Evolutionary conservation across 495 filamentous ascomycete genomes (phyloP), one percentile per base, ranked within the genome.

Genomic region (Aspergillus avenaceus): DNA sequence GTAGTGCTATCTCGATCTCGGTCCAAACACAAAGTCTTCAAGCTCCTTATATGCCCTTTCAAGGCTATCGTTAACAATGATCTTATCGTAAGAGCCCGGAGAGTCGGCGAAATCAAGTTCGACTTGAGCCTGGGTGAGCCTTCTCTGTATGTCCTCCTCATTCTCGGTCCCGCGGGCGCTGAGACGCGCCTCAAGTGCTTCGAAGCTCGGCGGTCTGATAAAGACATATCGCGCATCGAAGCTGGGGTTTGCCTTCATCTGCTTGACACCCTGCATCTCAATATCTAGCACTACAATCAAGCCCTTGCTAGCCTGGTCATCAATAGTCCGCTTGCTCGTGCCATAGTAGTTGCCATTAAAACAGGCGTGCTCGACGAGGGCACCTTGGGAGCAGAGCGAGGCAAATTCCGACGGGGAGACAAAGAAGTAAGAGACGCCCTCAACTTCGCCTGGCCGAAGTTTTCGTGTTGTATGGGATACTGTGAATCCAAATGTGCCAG

Each of bases 231-330:
- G 83, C 5, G 90, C 85, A 50, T 81, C 69, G 57, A 92, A 45
- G 27, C 32, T 47, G 4, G 40, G 3, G 44, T 84, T 81, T 4
- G 78, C 78, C 59, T 86, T 85, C 50, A 96, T 86, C 73, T 95
- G 90, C 70, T 92, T 92, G 41, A 95, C 90, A 38, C 90, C 90
- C 79, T 82, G 48, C 81, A 92, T 89, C 79, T 96, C 90, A 64
- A 96, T 96, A 69, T 96, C 69, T 28, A 73, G 49, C 8, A 73
- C 58, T 36, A 66, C 66, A 27, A 68, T 58, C 42, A 58, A 49
- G 13, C 86, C 86, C 66, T 81, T 75, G 45, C 71, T 71, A 8
- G 73, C 73, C 61, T 91, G 81, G 49, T 88, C 79, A 61, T 78
- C 73, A 49, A 96, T 84, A 4, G 86, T 87, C 55, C 75, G 67